Evolutionary conservation across 1,139 yeast genomes (phyloP).

Genomic region (Pichiaceae sp.): DNA sequence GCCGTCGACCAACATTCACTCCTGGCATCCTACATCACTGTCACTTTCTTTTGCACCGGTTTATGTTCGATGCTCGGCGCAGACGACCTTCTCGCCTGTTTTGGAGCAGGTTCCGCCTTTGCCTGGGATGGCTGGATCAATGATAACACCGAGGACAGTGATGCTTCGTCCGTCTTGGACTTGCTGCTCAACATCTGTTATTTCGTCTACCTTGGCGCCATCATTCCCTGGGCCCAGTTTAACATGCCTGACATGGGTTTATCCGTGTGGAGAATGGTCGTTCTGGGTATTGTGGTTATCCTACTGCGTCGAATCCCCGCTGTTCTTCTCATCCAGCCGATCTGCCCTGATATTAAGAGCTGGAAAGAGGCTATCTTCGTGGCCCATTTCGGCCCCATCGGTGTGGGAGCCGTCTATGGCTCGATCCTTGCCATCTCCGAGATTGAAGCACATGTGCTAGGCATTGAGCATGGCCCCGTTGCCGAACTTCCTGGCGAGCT

Average conservation of each 20-base stretch:
- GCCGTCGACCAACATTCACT: conserved; percentile 89
- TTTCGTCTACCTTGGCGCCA: conserved; percentile 87
- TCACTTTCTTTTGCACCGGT: conserved; percentile 85
- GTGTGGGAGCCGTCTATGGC: conserved; percentile 93
- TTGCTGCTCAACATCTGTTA: conserved; percentile 73
- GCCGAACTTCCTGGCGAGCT: conserved; percentile 36
- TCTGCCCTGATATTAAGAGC: conserved; percentile 79
- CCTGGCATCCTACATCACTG: conserved; percentile 75
- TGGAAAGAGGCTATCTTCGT: conserved; percentile 95
- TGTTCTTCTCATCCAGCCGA: conserved; percentile 62
- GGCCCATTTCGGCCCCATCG: conserved; percentile 97
- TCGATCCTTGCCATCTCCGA: conserved; percentile 78
- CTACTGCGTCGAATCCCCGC: conserved; percentile 84
- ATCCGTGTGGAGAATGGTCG: conserved; percentile 73
- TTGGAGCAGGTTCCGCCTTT: conserved; percentile 92
- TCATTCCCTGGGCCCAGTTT: conserved; percentile 85
- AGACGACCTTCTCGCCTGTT: conserved; percentile 85
- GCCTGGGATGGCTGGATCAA: conserved; percentile 96
- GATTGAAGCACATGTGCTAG: conserved; percentile 44
- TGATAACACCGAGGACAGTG: conserved; percentile 75
- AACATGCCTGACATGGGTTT: conserved; percentile 59
- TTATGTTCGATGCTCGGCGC: conserved; percentile 86
- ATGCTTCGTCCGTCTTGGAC: conserved; percentile 86
- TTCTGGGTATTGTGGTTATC: conserved; percentile 69
- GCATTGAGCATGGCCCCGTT: conserved; percentile 42